Percentiles rank a stretch among this genome's conserved stretches.
These are phyloP conservation scores for Testicularia cyperi DNA, from an alignment of 1,284 basidiomycete species.

Conservation along the genomic window DNA sequence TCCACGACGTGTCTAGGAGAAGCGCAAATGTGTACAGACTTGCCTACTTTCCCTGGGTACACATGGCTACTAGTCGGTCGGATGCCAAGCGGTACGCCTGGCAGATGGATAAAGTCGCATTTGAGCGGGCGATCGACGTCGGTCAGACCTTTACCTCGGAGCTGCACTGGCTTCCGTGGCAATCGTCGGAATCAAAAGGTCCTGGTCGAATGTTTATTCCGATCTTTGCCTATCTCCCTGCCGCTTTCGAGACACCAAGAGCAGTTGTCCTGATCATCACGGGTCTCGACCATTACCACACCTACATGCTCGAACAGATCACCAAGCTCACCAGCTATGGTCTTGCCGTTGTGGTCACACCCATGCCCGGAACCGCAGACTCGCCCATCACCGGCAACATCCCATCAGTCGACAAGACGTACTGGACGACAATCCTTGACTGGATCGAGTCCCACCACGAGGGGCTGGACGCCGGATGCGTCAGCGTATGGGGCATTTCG, in stretches of 20 bases:
- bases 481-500: constrained; percentile 35
- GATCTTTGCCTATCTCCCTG: too few relatives aligned
- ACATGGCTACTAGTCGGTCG: constrained; percentile 13
- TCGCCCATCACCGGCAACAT: constrained; percentile 25
- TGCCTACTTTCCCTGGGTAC: constrained; percentile 33
- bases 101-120: constrained; percentile 17
- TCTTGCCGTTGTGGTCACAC: constrained; percentile 7
- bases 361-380: constrained; percentile 38
- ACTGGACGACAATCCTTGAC: constrained; percentile 28
- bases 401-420: constrained; percentile 2
- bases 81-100: constrained; percentile 20
- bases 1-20: too few relatives aligned
- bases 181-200: too few relatives aligned
- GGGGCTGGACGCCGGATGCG: constrained; percentile 5
- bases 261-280: constrained; percentile 32
- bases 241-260: too few relatives aligned
- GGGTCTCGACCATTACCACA: constrained; percentile 35
- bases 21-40: constrained; percentile 21
- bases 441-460: constrained; percentile 18
- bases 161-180: too few relatives aligned
- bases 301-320: constrained; percentile 13
- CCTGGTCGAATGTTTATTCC: too few relatives aligned
- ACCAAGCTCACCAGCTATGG: constrained; percentile 7
- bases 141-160: too few relatives aligned
- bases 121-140: constrained; percentile 8